These are phyloP conservation scores for Naematelia encephala DNA, from an alignment of 768 basidiomycete genomes.

Conservation along the genomic window DNA sequence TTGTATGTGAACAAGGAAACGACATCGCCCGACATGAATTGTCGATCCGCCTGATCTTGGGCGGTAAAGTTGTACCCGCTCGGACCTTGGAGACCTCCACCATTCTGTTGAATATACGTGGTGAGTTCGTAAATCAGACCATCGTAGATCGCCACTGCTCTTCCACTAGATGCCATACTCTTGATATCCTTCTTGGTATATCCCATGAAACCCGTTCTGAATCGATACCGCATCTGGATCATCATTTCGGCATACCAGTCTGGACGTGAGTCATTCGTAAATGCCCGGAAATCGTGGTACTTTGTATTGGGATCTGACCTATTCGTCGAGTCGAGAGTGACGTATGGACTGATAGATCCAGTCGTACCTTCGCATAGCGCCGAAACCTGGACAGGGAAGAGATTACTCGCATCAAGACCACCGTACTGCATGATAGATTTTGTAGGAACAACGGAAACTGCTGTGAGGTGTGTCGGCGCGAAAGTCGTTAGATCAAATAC, in stretches of 20 bases:
- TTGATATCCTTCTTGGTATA: constrained; percentile 72
- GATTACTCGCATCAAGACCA: constrained; percentile 64
- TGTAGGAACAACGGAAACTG: constrained; percentile 67
- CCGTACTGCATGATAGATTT: constrained; percentile 81
- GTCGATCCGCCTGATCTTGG: constrained; percentile 30
- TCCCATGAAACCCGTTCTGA: constrained; percentile 83
- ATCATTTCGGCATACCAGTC: constrained; percentile 98
- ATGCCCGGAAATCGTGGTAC: constrained; percentile 95
- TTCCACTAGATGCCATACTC: constrained; percentile 61
- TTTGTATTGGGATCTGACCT: constrained; percentile 62
- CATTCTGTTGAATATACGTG: constrained; percentile 69
- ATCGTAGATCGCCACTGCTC: constrained; percentile 77
- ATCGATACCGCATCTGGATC: constrained; percentile 86
- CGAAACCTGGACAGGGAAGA: constrained; percentile 96
- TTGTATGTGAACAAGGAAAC: constrained; percentile 49
- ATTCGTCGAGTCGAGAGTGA: constrained; percentile 73
- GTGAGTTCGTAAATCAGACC: constrained; percentile 83
- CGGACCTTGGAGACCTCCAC: constrained; percentile 52
- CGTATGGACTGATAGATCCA: constrained; percentile 78
- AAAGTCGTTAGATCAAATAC: constrained; percentile 73
- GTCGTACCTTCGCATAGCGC: constrained; percentile 85
- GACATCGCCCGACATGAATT: constrained; percentile 48
- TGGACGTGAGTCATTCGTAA: constrained; percentile 76
- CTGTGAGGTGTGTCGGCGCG: constrained; percentile 63
- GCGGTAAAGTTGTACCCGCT: constrained; percentile 52